Conservation (phyloP, 768 basidiomycete genomes). For the Pleurotus tuber-regium region DNA sequence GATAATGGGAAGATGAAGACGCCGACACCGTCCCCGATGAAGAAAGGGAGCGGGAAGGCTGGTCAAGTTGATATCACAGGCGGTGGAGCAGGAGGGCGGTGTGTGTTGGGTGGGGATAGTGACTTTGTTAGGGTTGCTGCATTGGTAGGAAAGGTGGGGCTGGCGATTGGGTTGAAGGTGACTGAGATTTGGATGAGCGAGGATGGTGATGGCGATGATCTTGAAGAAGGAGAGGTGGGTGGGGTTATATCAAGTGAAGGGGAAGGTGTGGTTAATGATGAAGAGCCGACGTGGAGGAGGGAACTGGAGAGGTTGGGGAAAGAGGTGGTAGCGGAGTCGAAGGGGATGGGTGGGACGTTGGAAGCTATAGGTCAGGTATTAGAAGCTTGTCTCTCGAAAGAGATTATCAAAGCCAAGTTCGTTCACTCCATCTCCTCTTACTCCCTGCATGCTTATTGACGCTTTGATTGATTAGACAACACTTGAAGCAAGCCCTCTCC, state of each 20-base stretch:
- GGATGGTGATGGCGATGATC: constrained; percentile 18
- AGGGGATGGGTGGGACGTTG: constrained; percentile 51
- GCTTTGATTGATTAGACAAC: constrained; percentile 42
- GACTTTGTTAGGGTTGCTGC: constrained; percentile 48
- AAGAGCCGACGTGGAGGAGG: constrained; percentile 20
- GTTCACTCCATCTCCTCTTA: constrained; percentile 19
- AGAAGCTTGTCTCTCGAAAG: constrained; percentile 49
- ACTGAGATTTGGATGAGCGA: constrained; percentile 17
- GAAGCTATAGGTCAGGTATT: constrained; percentile 54
- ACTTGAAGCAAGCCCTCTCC: constrained; percentile 58
- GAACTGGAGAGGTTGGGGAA: constrained; percentile 28
- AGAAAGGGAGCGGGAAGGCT: constrained; percentile 10
- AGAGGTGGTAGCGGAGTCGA: constrained; percentile 43
- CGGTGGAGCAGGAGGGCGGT: too few species aligned
- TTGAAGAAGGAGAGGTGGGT: constrained; percentile 1
- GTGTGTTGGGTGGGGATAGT: constrained; percentile 1
- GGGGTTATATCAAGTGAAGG: constrained; percentile 5
- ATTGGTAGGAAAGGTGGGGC: constrained; percentile 47
- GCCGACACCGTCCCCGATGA: too few species aligned
- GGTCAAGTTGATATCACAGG: constrained; percentile 22
- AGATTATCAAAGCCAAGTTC: constrained; percentile 64
- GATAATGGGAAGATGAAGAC: too few species aligned
- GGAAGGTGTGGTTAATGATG: constrained; percentile 7
- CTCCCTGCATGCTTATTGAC: constrained; percentile 12
- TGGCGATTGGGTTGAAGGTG: constrained; percentile 43